These are phyloP conservation scores for Ceratobasidium sp. DNA, from an alignment of 1,284 basidiomycete species.

Conservation along the genomic window DNA sequence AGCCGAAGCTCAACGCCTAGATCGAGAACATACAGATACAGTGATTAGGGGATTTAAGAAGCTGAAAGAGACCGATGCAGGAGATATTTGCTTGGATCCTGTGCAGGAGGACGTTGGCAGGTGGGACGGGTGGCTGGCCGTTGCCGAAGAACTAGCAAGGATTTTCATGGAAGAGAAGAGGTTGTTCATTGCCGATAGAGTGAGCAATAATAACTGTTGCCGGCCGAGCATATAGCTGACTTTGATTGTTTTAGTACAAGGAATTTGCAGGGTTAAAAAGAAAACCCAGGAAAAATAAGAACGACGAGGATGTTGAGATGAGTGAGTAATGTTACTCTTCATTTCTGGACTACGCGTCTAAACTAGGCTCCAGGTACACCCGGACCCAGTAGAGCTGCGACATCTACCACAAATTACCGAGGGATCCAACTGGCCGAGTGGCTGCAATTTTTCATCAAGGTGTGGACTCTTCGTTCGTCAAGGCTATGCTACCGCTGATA, in stretches of 20 bases:
- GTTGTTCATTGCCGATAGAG: slow-evolving; percentile 82
- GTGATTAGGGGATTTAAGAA: slow-evolving; percentile 58
- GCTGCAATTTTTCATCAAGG: slow-evolving; percentile 88
- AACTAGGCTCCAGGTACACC: background rate
- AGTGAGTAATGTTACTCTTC: slow-evolving; percentile 2
- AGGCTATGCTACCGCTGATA: background rate
- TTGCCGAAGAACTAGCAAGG: slow-evolving; percentile 87
- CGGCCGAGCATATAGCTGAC: background rate
- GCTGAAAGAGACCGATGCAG: slow-evolving; percentile 56
- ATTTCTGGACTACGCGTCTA: background rate
- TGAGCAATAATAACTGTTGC: slow-evolving; percentile 57
- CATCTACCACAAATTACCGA: slow-evolving; percentile 75
- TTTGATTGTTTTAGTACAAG: slow-evolving; percentile 17
- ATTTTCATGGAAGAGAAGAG: slow-evolving; percentile 84
- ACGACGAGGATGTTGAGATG: slow-evolving; percentile 52
- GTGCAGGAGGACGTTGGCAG: slow-evolving; percentile 56
- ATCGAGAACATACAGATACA: slow-evolving; percentile 53
- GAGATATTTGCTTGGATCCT: slow-evolving; percentile 51
- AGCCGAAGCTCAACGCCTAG: slow-evolving; percentile 47
- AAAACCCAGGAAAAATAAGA: slow-evolving; percentile 68
- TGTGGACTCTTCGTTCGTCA: slow-evolving; percentile 56
- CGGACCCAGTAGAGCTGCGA: slow-evolving; percentile 52
- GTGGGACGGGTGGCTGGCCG: slow-evolving; percentile 74
- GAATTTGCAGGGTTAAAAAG: slow-evolving; percentile 61
- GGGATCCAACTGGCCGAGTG: slow-evolving; percentile 89